These are phyloP conservation scores for Barnettozyma sp. DNA, from an alignment of 805 yeast genomes.

Conservation along the genomic window DNA sequence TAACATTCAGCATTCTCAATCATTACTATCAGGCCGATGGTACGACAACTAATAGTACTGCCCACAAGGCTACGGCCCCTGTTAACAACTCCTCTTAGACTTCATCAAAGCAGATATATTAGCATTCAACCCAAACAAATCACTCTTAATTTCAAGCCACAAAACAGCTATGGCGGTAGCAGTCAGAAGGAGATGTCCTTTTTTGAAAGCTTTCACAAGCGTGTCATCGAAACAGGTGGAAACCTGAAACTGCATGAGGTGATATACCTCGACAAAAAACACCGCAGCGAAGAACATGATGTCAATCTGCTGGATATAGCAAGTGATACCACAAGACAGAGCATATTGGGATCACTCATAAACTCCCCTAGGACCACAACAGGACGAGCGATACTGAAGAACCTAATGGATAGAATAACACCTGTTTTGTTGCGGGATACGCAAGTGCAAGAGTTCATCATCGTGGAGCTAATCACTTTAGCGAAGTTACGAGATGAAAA, in stretches of 20 bases:
- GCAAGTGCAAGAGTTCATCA: constrained; percentile 3
- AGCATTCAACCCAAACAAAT: not conserved
- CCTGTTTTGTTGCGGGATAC: not conserved
- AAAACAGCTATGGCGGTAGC: too few relatives aligned
- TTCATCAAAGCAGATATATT: not conserved
- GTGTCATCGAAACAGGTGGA: constrained; percentile 11
- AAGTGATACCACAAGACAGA: too few relatives aligned
- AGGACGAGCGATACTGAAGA: constrained; percentile 3
- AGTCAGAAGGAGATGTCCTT: not conserved
- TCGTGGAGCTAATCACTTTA: constrained; percentile 6
- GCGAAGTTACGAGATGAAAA: constrained; percentile 1
- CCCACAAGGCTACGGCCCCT: constrained; percentile 1
- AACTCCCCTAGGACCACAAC: not conserved
- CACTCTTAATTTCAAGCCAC: not conserved
- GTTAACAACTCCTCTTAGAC: not conserved
- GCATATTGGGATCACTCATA: constrained; percentile 1
- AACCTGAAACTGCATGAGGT: constrained; percentile 9
- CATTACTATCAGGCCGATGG: not conserved
- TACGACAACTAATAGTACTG: not conserved
- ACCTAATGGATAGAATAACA: constrained; percentile 4
- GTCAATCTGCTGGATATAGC: too few relatives aligned
- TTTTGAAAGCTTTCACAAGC: not conserved
- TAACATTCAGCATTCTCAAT: too few relatives aligned
- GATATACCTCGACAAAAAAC: constrained; percentile 3
- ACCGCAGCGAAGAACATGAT: not conserved